Base-by-base conservation (phyloP, 129 eudicot genomes). In the Mikania micrantha region DNA sequence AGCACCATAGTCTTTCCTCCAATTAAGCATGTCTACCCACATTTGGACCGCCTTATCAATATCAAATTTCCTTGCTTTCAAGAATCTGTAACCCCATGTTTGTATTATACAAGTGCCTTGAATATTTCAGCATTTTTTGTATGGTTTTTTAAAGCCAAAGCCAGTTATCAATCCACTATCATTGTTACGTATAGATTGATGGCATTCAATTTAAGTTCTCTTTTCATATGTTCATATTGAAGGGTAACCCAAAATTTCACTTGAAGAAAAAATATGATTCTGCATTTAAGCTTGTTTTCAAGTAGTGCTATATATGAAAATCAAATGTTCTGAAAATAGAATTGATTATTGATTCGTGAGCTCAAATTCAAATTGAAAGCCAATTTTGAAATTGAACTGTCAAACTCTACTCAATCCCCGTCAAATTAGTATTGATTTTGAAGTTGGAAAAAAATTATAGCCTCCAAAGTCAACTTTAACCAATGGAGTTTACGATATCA, bases 11-110 rank as follows among this genome's bases (percentile, higher is more conserved):
- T 85, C 95, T 80, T 77, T 84, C 85, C 98, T 85, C 98, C 98
- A 92, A 58, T 82, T 84, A 60, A 92, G 80, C 98, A 92, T 92
- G 49, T 92, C 98, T 15, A 70, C 53, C 98, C 98, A 92, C 98
- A 92, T 92, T 62, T 80, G 83, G 52, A 82, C 72, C 15, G 98
- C 78, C 75, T 84, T 92, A 71, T 85, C 95, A 73, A 88, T 80
- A 78, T 92, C 98, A 29, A 88, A 86, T 61, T 88, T 88, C 73
- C 98, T 88, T 74, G 98, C 98, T 78, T 81, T 92, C 77, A 92
- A 77, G 50, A 92, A 92, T 44, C 50, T 44, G 50, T 8, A 44
- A 44, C 21, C 21, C 32, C 61, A 25, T 28, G 67, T 59, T 68
- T 48, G 29, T 1, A 4, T 27, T 64, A 39, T 11, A 9, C 27